phyloP scores from a whole-genome alignment of 2,329 filamentous ascomycete genomes.

The Cercospora canescens region DNA sequence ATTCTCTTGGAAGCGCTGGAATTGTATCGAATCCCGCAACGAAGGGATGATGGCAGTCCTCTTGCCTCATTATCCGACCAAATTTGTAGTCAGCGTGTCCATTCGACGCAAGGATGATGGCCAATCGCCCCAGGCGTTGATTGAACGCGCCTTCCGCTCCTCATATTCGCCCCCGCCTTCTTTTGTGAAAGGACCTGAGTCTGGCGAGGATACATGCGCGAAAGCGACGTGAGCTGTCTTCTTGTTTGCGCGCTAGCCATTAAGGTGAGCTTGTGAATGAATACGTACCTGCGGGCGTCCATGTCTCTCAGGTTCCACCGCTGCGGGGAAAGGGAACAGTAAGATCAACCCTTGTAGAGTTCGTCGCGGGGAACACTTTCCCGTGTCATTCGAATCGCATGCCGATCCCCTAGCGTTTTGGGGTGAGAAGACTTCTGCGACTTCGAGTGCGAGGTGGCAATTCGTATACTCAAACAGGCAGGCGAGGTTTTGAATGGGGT shows the following conservation, averaged over 20 bases:
- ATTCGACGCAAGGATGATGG: no score
- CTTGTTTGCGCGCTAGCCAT: constrained; percentile 14
- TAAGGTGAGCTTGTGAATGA: constrained; percentile 9
- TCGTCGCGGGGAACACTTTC: not conserved
- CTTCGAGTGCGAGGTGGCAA: no score
- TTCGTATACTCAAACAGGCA: no score
- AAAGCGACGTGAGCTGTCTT: constrained; percentile 8
- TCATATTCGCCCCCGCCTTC: not conserved
- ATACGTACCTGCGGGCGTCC: not conserved
- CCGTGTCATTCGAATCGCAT: not conserved
- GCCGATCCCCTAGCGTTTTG: not conserved
- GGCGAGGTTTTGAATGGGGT: no score
- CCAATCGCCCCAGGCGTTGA: not conserved
- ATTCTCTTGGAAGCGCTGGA: not conserved
- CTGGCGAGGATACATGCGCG: constrained; percentile 9
- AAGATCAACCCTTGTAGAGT: not conserved
- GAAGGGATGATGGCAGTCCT: not conserved
- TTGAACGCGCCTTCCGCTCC: not conserved
- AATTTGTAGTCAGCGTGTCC: no score
- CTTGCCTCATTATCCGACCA: not conserved
- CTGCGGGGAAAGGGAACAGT: not conserved
- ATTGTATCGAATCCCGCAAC: not conserved
- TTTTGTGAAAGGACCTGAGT: not conserved
- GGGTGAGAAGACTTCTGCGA: not conserved
- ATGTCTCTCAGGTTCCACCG: not conserved